Base-by-base conservation (phyloP, 768 basidiomycete species). In the Xanthoconium stramineum region DNA sequence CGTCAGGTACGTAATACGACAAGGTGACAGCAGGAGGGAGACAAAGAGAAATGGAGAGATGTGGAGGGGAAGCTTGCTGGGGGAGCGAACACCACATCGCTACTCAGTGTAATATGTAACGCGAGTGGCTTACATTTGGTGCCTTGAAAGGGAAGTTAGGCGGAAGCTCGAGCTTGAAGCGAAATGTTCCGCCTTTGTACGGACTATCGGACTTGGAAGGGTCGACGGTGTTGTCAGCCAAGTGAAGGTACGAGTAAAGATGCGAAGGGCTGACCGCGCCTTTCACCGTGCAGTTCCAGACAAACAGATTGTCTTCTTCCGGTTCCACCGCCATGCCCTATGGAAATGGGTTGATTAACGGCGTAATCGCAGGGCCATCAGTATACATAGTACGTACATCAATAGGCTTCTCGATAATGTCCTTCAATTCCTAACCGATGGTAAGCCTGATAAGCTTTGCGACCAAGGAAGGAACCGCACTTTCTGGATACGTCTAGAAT, bases 101-200 rank as follows among this genome's bases (percentile, higher is more conserved):
- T 24, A 30, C 42, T 43, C 12, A 20, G 47, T 40, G 45, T 47
- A 47, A 51, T 40, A 61, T 53, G 37, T 47, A 40, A 56, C 38
- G 55, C 32, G 38, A 20, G 32, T 40, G 43, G 58, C 77, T 62
- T 72, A 91, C 90, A 55, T 79, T 78, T 37, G 91, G 91, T 5
- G 92, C 83, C 71, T 94, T 93, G 83, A 94, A 94, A 9, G 92
- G 91, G 61, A 86, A 94, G 69, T 83, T 86, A n/a, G 77, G 63
- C 1, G 91, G 89, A n/a, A 94, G 75, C n/a, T 75, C 72, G 13
- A 93, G 68, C 38, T 73, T 85, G 70, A 92, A 92, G 61, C 82
- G 78, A 72, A 91, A 94, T 0, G 81, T 89, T 47, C 92, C 91
- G 50, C 80, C 81, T 71, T 86, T 89, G 79, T 94, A 94, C 0